Base-by-base conservation (phyloP, 441 rosid genomes). In the Dalechampia spathulata region DNA sequence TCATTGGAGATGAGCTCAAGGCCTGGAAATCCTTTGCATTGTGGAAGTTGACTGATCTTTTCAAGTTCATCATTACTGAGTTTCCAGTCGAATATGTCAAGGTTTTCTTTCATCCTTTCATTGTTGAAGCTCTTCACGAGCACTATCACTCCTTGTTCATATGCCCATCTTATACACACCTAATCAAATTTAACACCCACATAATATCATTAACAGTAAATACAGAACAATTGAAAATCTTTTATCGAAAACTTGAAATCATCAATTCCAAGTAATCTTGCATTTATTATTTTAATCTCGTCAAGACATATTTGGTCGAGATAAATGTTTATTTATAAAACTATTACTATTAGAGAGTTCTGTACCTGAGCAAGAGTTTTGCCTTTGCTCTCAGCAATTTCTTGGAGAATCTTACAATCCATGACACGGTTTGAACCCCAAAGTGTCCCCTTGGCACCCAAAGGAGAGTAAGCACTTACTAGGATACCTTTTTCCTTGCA, bases 341-440 rank as follows among this genome's bases (percentile, higher is more conserved):
- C n/a, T n/a, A n/a, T n/a, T n/a, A n/a, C n/a, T n/a, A n/a, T n/a
- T n/a, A n/a, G n/a, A n/a, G n/a, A n/a, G n/a, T n/a, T n/a, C n/a
- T n/a, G n/a, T 41, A 55, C 49, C 59, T 55, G 59, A 12, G 49
- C 59, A 2, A 41, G 1, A 26, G 59, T 16, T 16, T 55, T 55
- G 2, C 49, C 38, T 2, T 14, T 55, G 7, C 9, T 16, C 2
- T 10, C 8, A 0, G 59, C 48, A 40, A 55, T 55, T 14, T 52
- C 30, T 21, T 22, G 21, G 1, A 52, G 27, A 6, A 22, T 28
- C 5, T 52, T 8, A 52, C 11, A 25, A 1, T 55, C 59, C 38
- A 55, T 5, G 1, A 55, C 59, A 26, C 0, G 34, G 32, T 55
- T 41, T 16, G 49, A 10, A 0, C 59, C 59, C 59, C 59, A 41